Percentiles rank a stretch among this genome's conserved stretches.
These are phyloP conservation scores for Marasmius tenuissimus DNA, from an alignment of 1,284 basidiomycete species.

Conservation along the genomic window DNA sequence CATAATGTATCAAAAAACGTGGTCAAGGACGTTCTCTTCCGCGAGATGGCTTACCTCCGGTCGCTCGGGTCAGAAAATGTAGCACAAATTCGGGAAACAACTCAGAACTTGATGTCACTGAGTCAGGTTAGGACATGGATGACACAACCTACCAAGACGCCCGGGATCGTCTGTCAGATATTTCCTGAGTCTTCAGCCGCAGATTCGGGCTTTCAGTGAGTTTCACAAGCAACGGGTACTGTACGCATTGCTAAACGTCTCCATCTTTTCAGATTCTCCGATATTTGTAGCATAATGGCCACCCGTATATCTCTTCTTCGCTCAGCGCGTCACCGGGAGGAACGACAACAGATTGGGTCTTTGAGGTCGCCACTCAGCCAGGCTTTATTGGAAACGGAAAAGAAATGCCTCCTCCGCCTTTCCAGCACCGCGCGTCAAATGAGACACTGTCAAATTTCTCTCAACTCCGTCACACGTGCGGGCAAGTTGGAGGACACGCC, in stretches of 20 bases:
- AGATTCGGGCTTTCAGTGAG: constrained; percentile 65
- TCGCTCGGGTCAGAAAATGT: constrained; percentile 75
- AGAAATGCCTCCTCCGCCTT: constrained; percentile 68
- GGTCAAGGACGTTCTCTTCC: constrained; percentile 50
- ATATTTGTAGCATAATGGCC: constrained; percentile 78
- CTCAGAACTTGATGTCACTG: constrained; percentile 76
- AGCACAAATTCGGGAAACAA: constrained; percentile 66
- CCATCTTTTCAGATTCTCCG: constrained; percentile 57
- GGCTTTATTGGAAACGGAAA: constrained; percentile 64
- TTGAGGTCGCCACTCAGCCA: constrained; percentile 56
- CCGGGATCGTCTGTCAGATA: constrained; percentile 27
- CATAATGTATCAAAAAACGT: constrained; percentile 42
- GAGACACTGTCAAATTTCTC: constrained; percentile 75
- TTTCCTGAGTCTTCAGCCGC: constrained; percentile 50
- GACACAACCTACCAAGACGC: constrained; percentile 34
- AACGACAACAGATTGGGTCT: constrained; percentile 72
- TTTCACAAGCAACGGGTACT: constrained; percentile 17
- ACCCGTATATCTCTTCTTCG: constrained; percentile 84
- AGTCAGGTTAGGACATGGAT: constrained; percentile 70
- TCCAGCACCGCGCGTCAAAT: constrained; percentile 75
- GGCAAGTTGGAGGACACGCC: constrained; percentile 54
- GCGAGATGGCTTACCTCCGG: constrained; percentile 69
- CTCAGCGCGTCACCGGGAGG: constrained; percentile 62
- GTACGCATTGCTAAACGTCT: constrained; percentile 7
- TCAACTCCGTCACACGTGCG: constrained; percentile 84